Conservation (phyloP, 208 protist species). For the Leishmania turanica region DNA sequence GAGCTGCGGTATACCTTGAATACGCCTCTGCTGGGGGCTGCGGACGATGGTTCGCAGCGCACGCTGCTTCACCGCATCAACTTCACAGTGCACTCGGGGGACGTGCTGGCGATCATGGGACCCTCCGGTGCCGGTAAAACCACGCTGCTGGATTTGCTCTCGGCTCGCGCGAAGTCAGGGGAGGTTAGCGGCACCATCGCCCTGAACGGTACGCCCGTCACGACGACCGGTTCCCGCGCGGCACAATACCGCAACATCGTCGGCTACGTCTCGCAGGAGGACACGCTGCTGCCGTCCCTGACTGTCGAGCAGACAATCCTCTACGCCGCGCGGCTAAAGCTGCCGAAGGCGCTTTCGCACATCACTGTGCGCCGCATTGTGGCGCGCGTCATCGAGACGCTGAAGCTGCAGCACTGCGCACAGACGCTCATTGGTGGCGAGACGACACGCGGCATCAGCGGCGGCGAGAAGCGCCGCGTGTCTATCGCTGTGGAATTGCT, state of each 20-base stretch:
- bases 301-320: slow-evolving; percentile 89
- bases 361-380: slow-evolving; percentile 75
- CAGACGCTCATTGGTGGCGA: slow-evolving; percentile 79
- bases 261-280: slow-evolving; percentile 93
- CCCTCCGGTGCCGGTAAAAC: slow-evolving; percentile 91
- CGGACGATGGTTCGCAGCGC: slow-evolving; percentile 29
- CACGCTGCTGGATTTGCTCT: slow-evolving; percentile 88
- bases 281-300: slow-evolving; percentile 85
- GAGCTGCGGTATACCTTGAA: slow-evolving; percentile 67
- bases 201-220: slow-evolving; percentile 77
- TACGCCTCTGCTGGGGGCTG: slow-evolving; percentile 40
- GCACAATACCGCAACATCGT: slow-evolving; percentile 83
- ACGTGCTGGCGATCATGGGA: slow-evolving; percentile 91
- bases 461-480: slow-evolving; percentile 91
- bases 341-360: slow-evolving; percentile 79
- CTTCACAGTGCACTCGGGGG: slow-evolving; percentile 76
- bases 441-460: slow-evolving; percentile 81
- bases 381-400: slow-evolving; percentile 53
- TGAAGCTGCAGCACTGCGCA: slow-evolving; percentile 79
- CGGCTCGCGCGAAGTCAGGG: slow-evolving; percentile 64
- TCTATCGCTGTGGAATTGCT: slow-evolving; percentile 93
- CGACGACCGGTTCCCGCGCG: slow-evolving; percentile 17
- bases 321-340: slow-evolving; percentile 90
- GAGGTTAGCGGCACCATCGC: slow-evolving; percentile 50
- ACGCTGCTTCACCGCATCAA: slow-evolving; percentile 78